Evolutionary conservation across 177 flowering plant species (phyloP), one percentile per base, ranked within the genome.

Genomic region (Vitis hybrid): DNA sequence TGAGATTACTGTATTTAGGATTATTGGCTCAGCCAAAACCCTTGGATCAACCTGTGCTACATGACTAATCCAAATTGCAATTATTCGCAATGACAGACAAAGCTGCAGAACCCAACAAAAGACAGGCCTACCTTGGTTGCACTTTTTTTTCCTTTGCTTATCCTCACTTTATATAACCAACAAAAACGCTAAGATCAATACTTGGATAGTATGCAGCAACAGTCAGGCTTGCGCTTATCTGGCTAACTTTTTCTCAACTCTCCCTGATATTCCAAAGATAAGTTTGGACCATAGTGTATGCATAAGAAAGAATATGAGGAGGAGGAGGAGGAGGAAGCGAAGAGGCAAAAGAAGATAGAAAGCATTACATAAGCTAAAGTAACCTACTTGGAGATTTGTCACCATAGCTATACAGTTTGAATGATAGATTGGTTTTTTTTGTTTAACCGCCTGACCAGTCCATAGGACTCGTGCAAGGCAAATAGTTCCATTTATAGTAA

Each of bases 291-390:
- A 14, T 26, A 10, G 2, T 26, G 6, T 31, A 29, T 22, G 45
- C 45, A 6, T 39, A 39, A 39, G 45, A 60, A 11, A 26, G 29
- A 26, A 60, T 9, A 10, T 1, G 2, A 22, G 29, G 29, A 19
- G 1, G 11, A 21, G 33, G 11, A 10, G n/a, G 2, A 13, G 29
- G 29, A 21, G 11, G 4, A 11, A 18, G 18, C 18, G 21, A 58
- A 58, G 61, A 21, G 21, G 39, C 58, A 2, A 56, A 56, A 53
- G 45, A 18, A 57, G 26, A 10, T 18, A 57, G 7, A 26, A 60
- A n/a, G 15, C 62, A 60, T 60, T 21, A 19, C 29, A 60, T 60
- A 31, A 60, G 62, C 62, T 60, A 60, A 60, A 60, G 26, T n/a
- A 19, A 62, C 45, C 13, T 3, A 14, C 45, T 39, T 39, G 45